These are phyloP conservation scores for Talaromyces marneffei DNA, from an alignment of 2,329 filamentous ascomycete species.

Conservation along the genomic window DNA sequence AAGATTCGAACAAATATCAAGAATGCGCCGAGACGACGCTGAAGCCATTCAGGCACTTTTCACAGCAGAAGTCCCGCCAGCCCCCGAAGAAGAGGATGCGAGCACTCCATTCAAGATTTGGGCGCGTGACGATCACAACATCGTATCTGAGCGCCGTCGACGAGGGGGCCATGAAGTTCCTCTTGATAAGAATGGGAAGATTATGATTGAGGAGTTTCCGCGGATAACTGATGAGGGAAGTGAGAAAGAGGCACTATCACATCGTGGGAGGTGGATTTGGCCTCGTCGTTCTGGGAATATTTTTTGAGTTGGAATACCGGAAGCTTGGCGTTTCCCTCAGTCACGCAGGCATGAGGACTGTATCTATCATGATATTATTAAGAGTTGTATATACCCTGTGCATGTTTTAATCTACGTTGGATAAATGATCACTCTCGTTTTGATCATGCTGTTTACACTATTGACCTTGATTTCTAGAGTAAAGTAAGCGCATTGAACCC, in stretches of 20 bases:
- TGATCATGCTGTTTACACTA: background rate
- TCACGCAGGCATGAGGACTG: background rate
- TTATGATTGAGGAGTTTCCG: background rate
- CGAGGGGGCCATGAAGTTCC: slow-evolving; percentile 17
- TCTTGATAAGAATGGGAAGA: slow-evolving; percentile 5
- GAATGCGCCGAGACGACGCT: slow-evolving; percentile 9
- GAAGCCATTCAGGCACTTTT: slow-evolving; percentile 8
- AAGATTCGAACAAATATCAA: background rate
- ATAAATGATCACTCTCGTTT: background rate
- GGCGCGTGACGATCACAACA: slow-evolving; percentile 29
- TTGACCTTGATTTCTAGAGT: background rate
- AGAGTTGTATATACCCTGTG: background rate
- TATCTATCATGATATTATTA: background rate
- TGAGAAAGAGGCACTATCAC: background rate
- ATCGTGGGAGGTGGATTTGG: background rate
- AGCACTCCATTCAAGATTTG: slow-evolving; percentile 38
- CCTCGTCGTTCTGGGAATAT: background rate
- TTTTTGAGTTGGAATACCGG: background rate
- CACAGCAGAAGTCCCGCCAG: background rate
- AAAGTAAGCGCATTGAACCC: too few relatives aligned
- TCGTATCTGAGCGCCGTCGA: slow-evolving; percentile 25
- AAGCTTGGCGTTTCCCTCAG: background rate
- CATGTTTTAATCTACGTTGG: background rate
- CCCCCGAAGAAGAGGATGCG: slow-evolving; percentile 16
- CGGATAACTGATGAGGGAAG: background rate